These are phyloP conservation scores for Vicia faba DNA, from an alignment of 306 rosid genomes.

Conservation along the genomic window DNA sequence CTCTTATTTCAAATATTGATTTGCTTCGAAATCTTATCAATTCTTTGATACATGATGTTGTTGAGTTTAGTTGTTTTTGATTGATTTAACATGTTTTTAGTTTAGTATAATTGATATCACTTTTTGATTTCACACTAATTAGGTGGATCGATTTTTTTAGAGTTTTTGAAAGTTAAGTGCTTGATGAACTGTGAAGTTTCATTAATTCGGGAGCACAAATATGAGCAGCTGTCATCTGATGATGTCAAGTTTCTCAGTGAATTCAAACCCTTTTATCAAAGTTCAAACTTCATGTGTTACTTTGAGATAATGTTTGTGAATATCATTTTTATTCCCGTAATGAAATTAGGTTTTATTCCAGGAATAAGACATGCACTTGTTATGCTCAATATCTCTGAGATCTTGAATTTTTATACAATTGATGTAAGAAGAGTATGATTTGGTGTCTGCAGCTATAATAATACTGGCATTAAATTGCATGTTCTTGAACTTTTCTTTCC, in stretches of 20 bases:
- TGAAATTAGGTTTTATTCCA: not conserved
- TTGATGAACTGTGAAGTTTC: constrained; percentile 96
- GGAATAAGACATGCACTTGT: too few relatives aligned
- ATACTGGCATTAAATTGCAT: not conserved
- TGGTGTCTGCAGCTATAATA: not conserved
- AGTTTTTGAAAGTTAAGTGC: constrained; percentile 93
- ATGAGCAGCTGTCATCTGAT: constrained; percentile 88
- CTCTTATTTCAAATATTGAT: too few relatives aligned
- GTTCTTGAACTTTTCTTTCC: not conserved
- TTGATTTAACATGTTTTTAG: not conserved
- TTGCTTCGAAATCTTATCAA: too few relatives aligned
- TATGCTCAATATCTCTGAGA: constrained; percentile 11
- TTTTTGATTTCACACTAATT: constrained; percentile 24
- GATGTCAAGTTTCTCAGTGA: constrained; percentile 95
- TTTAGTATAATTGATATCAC: constrained; percentile 2
- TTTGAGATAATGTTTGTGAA: constrained; percentile 5
- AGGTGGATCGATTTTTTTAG: constrained; percentile 37
- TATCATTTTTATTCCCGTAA: not conserved
- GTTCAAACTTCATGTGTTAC: not conserved
- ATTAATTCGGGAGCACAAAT: constrained; percentile 91
- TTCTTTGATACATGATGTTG: too few relatives aligned
- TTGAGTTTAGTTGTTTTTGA: too few relatives aligned
- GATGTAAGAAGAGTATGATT: constrained; percentile 2
- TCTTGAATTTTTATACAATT: constrained; percentile 26
- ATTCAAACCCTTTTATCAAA: constrained; percentile 41